Base-by-base conservation (phyloP, 202 grass and related monocot genomes). In the Setaria viridis region DNA sequence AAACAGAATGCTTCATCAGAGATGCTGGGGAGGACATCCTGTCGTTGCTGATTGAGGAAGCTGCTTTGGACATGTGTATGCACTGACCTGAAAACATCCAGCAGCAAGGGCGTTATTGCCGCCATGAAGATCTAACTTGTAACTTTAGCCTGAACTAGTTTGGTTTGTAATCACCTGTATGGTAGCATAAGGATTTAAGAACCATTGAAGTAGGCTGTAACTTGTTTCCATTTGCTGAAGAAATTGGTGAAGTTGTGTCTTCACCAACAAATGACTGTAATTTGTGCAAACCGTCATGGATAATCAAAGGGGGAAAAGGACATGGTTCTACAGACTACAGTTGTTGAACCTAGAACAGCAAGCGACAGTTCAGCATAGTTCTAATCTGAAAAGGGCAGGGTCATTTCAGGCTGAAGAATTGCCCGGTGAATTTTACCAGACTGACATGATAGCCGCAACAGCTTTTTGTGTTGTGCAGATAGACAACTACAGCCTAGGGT, bases 11-110 rank as follows among this genome's bases (percentile, higher is more conserved):
- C 75, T 80, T 94, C 72, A 71, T 78, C 39, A 67, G 74, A 80
- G 87, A 93, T 46, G 75, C 80, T 1, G 80, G 76, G 80, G 91
- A 91, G 54, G 63, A 68, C 47, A 82, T 95, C 17, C 80, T 98
- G 2, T 90, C 81, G 42, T 63, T 21, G 56, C 86, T 98, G 13
- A 63, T 98, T 13, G 89, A 90, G 72, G 95, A 98, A 41, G 43
- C 55, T 81, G 88, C 65, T 85, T 2, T 87, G 14, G 91, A 92
- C 30, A 37, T 89, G 70, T 82, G 39, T 49, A 42, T 50, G 5
- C 35, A 45, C 46, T 85, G 82, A 51, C 51, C 49, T 51, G 41
- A 67, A 43, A 60, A 67, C 35, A 60, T 43, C 16, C 7, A 77
- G 20, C 55, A 39, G 0, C 10, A 14, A 33, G 12, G 17, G 9